A percentile compares a stretch with the other conserved stretches of the same genome.
Conservation (phyloP, 2,329 filamentous ascomycete species). For the Graphilbum fragrans region DNA sequence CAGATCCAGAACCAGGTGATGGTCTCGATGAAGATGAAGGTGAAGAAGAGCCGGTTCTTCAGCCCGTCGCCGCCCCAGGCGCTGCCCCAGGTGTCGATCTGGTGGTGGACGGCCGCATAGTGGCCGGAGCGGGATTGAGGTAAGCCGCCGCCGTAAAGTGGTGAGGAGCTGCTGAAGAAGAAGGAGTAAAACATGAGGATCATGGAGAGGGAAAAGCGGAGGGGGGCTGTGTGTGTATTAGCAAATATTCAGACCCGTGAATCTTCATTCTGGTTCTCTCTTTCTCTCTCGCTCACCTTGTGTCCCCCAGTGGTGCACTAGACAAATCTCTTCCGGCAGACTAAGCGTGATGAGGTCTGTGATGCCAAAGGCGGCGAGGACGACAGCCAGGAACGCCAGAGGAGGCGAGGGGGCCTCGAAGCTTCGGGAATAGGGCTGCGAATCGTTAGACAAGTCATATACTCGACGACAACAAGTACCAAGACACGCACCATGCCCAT, state of each 20-base stretch:
- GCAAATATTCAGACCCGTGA: conserved; percentile 7
- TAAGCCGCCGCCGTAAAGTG: conserved; percentile 28
- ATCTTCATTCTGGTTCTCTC: too few species aligned
- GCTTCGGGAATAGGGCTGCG: conserved; percentile 49
- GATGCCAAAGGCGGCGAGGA: conserved; percentile 49
- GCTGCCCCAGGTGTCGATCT: conserved; percentile 23
- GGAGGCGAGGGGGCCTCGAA: conserved; percentile 60
- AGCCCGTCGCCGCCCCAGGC: conserved; percentile 50
- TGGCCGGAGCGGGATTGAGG: conserved; percentile 21
- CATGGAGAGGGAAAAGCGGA: conserved; percentile 55
- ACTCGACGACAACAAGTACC: too few species aligned
- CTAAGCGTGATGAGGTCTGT: conserved; percentile 55
- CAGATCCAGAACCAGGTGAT: conserved; percentile 81
- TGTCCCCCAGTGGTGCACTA: conserved; percentile 52
- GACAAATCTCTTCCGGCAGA: conserved; percentile 52
- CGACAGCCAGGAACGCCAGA: conserved; percentile 59
- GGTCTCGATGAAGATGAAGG: conserved; percentile 74
- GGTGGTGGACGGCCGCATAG: conserved; percentile 21
- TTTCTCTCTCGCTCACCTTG: conserved; percentile 51
- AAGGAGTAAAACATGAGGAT: conserved; percentile 51
- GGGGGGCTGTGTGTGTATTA: conserved; percentile 33
- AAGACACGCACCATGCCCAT: conserved; percentile 58
- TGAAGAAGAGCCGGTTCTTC: conserved; percentile 77
- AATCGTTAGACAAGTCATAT: too few species aligned
- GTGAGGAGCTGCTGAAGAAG: conserved; percentile 40